Evolutionary conservation across 2,329 filamentous ascomycete species (phyloP), one percentile per base, ranked within the genome.

Genomic region (Cytospora schulzeri): DNA sequence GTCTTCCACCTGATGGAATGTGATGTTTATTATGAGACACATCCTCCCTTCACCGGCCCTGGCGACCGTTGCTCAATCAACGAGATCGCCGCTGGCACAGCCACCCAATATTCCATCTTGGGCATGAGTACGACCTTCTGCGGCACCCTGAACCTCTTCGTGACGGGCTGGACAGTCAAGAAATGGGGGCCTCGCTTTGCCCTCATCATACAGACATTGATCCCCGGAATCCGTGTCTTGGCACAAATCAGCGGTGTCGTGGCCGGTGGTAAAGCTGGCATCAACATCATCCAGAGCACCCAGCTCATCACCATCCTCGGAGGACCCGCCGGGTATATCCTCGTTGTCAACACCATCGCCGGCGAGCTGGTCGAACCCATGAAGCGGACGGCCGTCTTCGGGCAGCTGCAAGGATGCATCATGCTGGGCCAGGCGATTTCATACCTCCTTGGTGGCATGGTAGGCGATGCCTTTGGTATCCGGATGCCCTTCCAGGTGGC

Each of bases 1-100:
- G 86, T 88, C 28, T 91, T 91, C 69, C 86, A 87, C 64, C 72
- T 90, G 1, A 91, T 91, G 88, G 87, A 86, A 57, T 92, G 89
- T 74, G 86, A 91, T 62, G 82, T 84, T 59, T 92, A 87, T 73
- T 92, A 91, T 74, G 77, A 80, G 41, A 77, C 78, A 2, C 84
- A 90, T 70, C 80, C 83, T 15, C 79, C 81, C 0, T 84, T 77
- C 57, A 69, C 76, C 12, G 81, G 79, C 1, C 70, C 73, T 4
- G 78, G 79, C 4, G 83, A 88, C 65, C 79, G 84, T 19, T 92
- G 89, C 71, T 80, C 79, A 55, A 80, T 81, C 38, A 84, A 84
- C 61, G 83, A 85, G 67, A 88, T 92, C 65, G 83, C 88, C 55
- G 86, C 88, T 1, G 80, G 82, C 24, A 90, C 88, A 1, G 88